Conservation (phyloP, 1,139 yeast genomes). For the Tardiomyces digboiensis region DNA sequence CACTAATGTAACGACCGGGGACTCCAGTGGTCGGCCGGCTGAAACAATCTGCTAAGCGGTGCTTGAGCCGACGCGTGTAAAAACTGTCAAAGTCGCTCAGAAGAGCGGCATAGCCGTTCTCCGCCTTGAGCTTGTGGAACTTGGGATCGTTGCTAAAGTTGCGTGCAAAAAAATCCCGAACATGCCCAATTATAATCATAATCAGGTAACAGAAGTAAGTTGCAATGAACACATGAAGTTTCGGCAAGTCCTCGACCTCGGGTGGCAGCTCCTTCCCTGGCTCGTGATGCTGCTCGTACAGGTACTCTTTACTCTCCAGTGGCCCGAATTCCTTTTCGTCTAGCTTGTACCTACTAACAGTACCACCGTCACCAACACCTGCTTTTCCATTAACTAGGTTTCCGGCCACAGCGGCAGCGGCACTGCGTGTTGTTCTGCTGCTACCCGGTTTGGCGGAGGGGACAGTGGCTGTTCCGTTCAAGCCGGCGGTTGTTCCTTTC, state of each 20-base stretch:
- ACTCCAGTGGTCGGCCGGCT: constrained; percentile 95
- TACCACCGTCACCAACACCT: too few species aligned
- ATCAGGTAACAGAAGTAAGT: constrained; percentile 81
- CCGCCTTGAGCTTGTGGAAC: constrained; percentile 54
- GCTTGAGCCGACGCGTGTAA: constrained; percentile 84
- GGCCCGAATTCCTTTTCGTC: constrained; percentile 36
- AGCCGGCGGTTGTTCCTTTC: too few species aligned
- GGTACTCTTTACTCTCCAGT: constrained; percentile 36
- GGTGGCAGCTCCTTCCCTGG: constrained; percentile 17
- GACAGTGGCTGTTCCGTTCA: too few species aligned
- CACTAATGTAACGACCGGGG: constrained; percentile 84
- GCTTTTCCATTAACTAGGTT: too few species aligned
- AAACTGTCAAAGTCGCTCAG: constrained; percentile 90
- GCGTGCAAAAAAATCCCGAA: constrained; percentile 82
- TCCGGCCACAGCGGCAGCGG: too few species aligned
- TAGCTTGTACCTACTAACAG: not conserved
- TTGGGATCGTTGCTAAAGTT: constrained; percentile 45
- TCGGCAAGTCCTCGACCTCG: constrained; percentile 62
- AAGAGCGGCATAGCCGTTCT: constrained; percentile 95
- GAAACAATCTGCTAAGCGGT: constrained; percentile 88
- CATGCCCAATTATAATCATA: constrained; percentile 79
- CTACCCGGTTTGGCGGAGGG: too few species aligned
- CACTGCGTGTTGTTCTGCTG: too few species aligned
- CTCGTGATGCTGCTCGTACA: constrained; percentile 27
- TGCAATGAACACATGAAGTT: constrained; percentile 64